phyloP scores from a whole-genome alignment of 306 rosid genomes.

The Bauhinia variegata region DNA sequence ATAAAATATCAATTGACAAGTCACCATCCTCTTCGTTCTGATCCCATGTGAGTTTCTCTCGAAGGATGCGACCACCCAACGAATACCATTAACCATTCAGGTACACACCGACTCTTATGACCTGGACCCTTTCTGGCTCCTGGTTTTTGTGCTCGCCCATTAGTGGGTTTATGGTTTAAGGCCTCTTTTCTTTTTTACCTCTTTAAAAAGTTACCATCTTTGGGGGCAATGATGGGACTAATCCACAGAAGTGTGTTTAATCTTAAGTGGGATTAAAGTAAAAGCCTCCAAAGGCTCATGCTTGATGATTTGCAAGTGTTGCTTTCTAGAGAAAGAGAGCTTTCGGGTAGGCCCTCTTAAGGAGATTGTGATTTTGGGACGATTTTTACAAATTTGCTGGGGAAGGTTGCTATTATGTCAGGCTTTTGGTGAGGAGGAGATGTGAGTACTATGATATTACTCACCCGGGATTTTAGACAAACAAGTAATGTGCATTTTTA shows the following conservation, averaged over 20 bases:
- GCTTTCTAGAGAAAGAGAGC: slow-evolving; percentile 37
- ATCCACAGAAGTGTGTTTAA: slow-evolving; percentile 28
- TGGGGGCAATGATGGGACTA: slow-evolving; percentile 35
- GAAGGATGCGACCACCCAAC: slow-evolving; percentile 56
- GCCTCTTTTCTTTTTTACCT: slow-evolving; percentile 18
- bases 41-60: slow-evolving; percentile 80
- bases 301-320: slow-evolving; percentile 56
- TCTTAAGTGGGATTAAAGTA: slow-evolving; percentile 50
- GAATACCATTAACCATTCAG: slow-evolving; percentile 47
- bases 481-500: slow-evolving; percentile 38
- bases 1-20: slow-evolving; percentile 41
- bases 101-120: slow-evolving; percentile 36
- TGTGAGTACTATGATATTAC: slow-evolving; percentile 9
- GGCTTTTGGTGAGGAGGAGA: slow-evolving; percentile 33
- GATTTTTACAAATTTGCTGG: slow-evolving; percentile 40
- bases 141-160: slow-evolving; percentile 41
- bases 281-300: slow-evolving; percentile 44
- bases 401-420: slow-evolving; percentile 36
- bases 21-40: slow-evolving; percentile 52
- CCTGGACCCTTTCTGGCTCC: slow-evolving; percentile 38
- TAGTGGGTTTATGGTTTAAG: slow-evolving; percentile 27
- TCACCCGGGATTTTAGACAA: slow-evolving; percentile 22
- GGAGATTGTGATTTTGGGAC: slow-evolving; percentile 37
- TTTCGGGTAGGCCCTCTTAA: slow-evolving; percentile 36
- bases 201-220: slow-evolving; percentile 24